Evolutionary conservation across 169 alveolate genomes (phyloP), one percentile per base, ranked within the genome.

Genomic region (Plasmodium gonderi): DNA sequence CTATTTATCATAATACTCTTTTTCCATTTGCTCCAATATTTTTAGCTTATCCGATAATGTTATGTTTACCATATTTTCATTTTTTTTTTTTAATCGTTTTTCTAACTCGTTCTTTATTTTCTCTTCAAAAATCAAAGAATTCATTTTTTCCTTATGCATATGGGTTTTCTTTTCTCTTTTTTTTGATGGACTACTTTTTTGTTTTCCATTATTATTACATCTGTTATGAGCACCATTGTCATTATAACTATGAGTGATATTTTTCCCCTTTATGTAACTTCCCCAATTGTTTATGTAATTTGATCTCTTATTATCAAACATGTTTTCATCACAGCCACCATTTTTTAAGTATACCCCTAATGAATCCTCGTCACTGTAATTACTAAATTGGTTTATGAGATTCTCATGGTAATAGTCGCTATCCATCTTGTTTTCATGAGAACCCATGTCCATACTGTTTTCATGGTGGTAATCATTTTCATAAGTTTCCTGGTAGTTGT

Each of bases 11-110:
- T 87, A 87, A 78, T 87, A 87, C 44, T 87, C 93, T 20, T 87
- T 87, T 87, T 87, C 93, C 93, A 87, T 87, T 68, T 87, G 85
- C 87, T 87, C 93, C n/a, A 87, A 67, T 44, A 87, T 87, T 74
- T 87, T 75, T 64, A 87, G 79, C 81, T 42, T 87, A 42, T 87
- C 93, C 36, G 93, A 87, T 75, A 87, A 76, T 17, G 93, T 75
- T n/a, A 38, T 82, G 79, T 87, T 87, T 29, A 49, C 33, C 36
- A 87, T 20, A 87, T 87, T 75, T 74, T 36, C 77, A 26, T 87
- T 87, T 64, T 75, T 42, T 51, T 54, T 75, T 60, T 87, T 87
- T 87, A 87, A 87, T 26, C 87, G 51, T 42, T 87, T 87, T 42
- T 87, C 72, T 9, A 87, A 38, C 79, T 87, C 87, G 36, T 87